phyloP scores from a whole-genome alignment of 73 alveolate species.

The Symbiodinium pilosum region DNA sequence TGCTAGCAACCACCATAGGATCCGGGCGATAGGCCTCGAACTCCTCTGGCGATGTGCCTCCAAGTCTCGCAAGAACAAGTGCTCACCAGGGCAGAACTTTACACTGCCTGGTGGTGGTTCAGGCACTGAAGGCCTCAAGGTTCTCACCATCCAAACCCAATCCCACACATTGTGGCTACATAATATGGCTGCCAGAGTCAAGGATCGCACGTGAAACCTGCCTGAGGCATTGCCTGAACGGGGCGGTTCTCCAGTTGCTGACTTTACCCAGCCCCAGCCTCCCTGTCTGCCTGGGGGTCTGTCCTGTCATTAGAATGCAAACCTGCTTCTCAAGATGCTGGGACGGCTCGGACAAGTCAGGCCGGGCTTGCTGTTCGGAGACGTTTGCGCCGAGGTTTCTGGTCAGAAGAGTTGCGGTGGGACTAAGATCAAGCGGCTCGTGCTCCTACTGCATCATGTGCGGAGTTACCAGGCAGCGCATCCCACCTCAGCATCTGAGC shows the following conservation, averaged over 20 bases:
- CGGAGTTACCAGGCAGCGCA: no score
- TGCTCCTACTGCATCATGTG: no score
- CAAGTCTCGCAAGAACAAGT: no score
- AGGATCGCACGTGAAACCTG: conserved; percentile 8
- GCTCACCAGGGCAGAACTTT: no score
- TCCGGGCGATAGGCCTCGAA: conserved; percentile 45
- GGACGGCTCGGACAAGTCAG: neutral
- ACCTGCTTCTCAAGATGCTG: neutral
- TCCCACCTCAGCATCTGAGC: conserved; percentile 18
- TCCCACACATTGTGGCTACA: no score
- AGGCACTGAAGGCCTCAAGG: conserved; percentile 46
- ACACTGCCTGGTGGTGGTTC: conserved; percentile 66
- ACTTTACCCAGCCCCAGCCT: no score
- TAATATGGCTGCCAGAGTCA: neutral
- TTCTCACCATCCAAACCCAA: no score
- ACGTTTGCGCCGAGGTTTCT: conserved; percentile 11
- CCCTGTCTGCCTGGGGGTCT: neutral
- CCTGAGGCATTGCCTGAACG: neutral
- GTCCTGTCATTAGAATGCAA: neutral
- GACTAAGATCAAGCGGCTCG: no score
- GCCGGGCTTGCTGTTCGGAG: neutral
- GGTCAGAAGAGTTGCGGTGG: neutral
- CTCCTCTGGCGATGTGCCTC: conserved; percentile 72
- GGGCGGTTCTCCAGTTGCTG: neutral
- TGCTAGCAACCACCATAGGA: neutral